Conservation (phyloP, 2,329 filamentous ascomycete species). For the Trichophyton schoenleinii region DNA sequence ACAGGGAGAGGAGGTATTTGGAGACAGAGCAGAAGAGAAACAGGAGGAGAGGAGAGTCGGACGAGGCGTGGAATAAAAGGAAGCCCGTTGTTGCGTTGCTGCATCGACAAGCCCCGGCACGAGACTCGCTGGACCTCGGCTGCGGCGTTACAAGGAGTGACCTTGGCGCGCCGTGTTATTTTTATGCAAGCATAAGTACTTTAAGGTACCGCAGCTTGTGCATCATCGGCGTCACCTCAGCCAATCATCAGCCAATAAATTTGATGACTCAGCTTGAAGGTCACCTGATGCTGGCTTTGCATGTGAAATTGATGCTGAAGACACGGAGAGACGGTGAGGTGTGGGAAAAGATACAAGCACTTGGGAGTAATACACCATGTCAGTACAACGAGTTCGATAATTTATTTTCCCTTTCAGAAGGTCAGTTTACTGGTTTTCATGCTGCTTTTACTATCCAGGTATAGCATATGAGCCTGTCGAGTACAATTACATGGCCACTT, state of each 20-base stretch:
- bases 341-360: too few species aligned
- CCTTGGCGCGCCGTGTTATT: background rate
- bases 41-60: background rate
- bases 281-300: background rate
- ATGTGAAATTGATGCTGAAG: background rate
- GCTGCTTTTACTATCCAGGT: too few species aligned
- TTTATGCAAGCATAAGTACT: background rate
- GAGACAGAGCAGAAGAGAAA: constrained; percentile 11
- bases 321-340: too few species aligned
- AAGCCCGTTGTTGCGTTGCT: background rate
- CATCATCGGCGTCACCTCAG: background rate
- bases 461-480: too few species aligned
- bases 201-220: background rate
- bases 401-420: too few species aligned
- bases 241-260: background rate
- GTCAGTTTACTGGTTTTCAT: too few species aligned
- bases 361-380: too few species aligned
- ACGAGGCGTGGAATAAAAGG: background rate
- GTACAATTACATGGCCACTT: too few species aligned
- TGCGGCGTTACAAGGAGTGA: background rate
- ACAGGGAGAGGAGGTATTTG: background rate
- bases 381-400: too few species aligned
- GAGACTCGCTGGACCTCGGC: constrained; percentile 1
- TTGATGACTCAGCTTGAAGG: background rate
- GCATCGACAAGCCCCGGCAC: background rate